These are phyloP conservation scores for Brettanomyces nanus DNA, from an alignment of 805 yeast species.

Conservation along the genomic window DNA sequence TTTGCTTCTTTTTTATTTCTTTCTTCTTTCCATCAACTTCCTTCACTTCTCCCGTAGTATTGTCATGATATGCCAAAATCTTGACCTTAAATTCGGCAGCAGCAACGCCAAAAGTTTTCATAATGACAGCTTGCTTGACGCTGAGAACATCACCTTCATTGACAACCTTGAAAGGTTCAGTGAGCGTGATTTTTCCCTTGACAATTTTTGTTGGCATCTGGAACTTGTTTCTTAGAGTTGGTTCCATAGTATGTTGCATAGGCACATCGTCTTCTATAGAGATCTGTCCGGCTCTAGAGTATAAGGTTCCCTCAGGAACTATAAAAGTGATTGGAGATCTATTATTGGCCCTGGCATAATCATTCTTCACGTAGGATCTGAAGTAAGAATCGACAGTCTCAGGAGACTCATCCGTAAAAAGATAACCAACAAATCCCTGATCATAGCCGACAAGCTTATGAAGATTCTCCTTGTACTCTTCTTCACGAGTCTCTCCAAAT, in stretches of 20 bases:
- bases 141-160: slow-evolving; percentile 71
- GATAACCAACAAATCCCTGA: slow-evolving; percentile 76
- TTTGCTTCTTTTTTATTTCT: too few relatives aligned
- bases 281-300: slow-evolving; percentile 92
- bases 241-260: slow-evolving; percentile 92
- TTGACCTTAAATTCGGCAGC: slow-evolving; percentile 84
- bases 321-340: slow-evolving; percentile 75
- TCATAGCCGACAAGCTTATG: slow-evolving; percentile 57
- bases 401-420: slow-evolving; percentile 84
- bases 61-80: slow-evolving; percentile 70
- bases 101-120: slow-evolving; percentile 94
- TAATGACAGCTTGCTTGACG: slow-evolving; percentile 82
- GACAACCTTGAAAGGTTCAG: slow-evolving; percentile 74
- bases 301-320: slow-evolving; percentile 84
- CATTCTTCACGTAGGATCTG: slow-evolving; percentile 64
- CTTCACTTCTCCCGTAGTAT: slow-evolving; percentile 34
- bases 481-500: slow-evolving; percentile 77
- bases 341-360: slow-evolving; percentile 85
- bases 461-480: slow-evolving; percentile 83
- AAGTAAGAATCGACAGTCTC: slow-evolving; percentile 89
- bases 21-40: slow-evolving; percentile 4
- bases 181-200: slow-evolving; percentile 76
- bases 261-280: slow-evolving; percentile 91
- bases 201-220: slow-evolving; percentile 89
- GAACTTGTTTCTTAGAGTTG: slow-evolving; percentile 78